Conservation (phyloP, 2,329 filamentous ascomycete genomes). For the Phialophora macrospora region DNA sequence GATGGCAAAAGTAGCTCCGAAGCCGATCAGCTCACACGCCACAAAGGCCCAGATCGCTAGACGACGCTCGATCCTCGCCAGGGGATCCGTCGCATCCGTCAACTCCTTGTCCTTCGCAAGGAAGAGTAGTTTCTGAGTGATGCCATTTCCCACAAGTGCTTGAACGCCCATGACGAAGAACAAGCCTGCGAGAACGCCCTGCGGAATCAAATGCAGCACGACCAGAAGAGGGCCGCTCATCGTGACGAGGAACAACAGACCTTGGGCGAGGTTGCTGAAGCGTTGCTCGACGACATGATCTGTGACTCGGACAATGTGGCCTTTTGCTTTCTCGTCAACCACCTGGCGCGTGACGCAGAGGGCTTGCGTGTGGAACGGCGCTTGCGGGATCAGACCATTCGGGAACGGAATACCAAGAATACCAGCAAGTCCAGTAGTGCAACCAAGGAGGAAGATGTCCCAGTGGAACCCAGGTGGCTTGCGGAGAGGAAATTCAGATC, state of each 20-base stretch:
- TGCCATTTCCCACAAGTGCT: constrained; percentile 75
- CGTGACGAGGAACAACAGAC: constrained; percentile 75
- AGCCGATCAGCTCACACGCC: constrained; percentile 68
- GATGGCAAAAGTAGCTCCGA: constrained; percentile 79
- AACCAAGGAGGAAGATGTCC: constrained; percentile 79
- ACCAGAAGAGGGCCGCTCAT: constrained; percentile 76
- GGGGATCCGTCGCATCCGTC: constrained; percentile 64
- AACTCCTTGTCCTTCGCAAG: constrained; percentile 67
- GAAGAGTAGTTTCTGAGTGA: constrained; percentile 75
- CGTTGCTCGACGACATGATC: constrained; percentile 69
- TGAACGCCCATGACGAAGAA: constrained; percentile 87
- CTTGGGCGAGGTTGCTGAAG: constrained; percentile 76
- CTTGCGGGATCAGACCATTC: constrained; percentile 82
- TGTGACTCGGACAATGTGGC: constrained; percentile 66
- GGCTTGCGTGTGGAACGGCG: constrained; percentile 78
- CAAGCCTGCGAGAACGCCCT: constrained; percentile 77
- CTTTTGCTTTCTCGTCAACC: constrained; percentile 60
- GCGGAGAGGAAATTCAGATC: constrained; percentile 77
- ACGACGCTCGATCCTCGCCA: constrained; percentile 66
- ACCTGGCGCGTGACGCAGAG: constrained; percentile 71
- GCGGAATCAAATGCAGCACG: constrained; percentile 77
- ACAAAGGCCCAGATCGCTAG: constrained; percentile 74
- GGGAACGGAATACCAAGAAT: constrained; percentile 79
- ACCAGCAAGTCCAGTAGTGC: constrained; percentile 76
- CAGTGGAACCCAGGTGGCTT: constrained; percentile 86